Evolutionary conservation across 2,329 filamentous ascomycete genomes (phyloP).

Genomic region (Epicoccum sorghinum): DNA sequence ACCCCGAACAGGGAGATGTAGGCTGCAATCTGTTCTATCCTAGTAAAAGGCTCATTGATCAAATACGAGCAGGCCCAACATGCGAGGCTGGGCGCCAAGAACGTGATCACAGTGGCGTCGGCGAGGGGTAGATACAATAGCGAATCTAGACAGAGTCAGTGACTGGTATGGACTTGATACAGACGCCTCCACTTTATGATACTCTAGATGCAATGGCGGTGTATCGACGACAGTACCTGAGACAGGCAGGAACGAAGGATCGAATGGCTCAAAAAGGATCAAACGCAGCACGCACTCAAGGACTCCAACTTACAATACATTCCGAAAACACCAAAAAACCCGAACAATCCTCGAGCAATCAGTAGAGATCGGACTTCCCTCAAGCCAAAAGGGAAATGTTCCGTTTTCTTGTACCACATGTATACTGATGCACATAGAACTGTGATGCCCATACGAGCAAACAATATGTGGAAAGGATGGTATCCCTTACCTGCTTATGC

Average conservation of each 20-base stretch:
- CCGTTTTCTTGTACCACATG: slow-evolving; percentile 73
- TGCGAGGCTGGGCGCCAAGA: slow-evolving; percentile 78
- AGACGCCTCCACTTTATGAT: too few relatives aligned
- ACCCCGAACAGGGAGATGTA: slow-evolving; percentile 79
- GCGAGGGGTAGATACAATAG: slow-evolving; percentile 81
- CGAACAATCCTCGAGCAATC: slow-evolving; percentile 69
- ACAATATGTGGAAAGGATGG: slow-evolving; percentile 80
- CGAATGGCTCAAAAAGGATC: too few relatives aligned
- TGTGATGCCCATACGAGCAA: slow-evolving; percentile 79
- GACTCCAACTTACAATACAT: slow-evolving; percentile 64
- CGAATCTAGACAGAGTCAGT: slow-evolving; percentile 54
- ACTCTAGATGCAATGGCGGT: background rate
- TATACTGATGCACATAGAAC: slow-evolving; percentile 69
- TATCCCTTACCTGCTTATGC: slow-evolving; percentile 61
- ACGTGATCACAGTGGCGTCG: slow-evolving; percentile 89
- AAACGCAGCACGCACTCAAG: too few relatives aligned
- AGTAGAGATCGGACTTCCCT: slow-evolving; percentile 71
- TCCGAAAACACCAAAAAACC: slow-evolving; percentile 79
- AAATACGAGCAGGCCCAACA: slow-evolving; percentile 81
- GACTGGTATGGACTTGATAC: background rate
- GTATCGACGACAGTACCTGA: background rate
- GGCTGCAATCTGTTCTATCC: slow-evolving; percentile 76
- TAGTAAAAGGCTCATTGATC: slow-evolving; percentile 77
- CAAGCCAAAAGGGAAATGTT: slow-evolving; percentile 73
- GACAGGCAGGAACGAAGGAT: background rate